Conservation (phyloP, 768 basidiomycete species). For the Tricholoma terreum region DNA sequence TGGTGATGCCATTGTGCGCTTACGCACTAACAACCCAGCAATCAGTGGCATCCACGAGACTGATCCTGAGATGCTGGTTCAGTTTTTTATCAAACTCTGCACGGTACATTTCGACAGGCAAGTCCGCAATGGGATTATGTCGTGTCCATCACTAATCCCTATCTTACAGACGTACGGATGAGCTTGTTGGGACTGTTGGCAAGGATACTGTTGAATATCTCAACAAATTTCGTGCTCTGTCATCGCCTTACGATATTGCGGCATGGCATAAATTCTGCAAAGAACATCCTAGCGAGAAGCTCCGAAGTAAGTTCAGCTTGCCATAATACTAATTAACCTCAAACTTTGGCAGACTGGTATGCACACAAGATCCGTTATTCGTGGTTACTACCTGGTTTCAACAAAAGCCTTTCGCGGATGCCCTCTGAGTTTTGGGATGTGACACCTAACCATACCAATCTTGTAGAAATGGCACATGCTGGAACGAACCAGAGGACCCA, state of each 20-base stretch:
- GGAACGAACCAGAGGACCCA: not conserved
- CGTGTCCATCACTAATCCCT: not conserved
- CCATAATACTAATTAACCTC: not conserved
- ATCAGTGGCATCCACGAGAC: too few relatives aligned
- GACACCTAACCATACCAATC: not conserved
- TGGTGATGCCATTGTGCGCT: too few relatives aligned
- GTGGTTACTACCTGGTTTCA: conserved; percentile 1
- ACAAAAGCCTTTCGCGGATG: not conserved
- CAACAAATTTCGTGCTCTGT: not conserved
- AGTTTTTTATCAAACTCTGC: too few relatives aligned
- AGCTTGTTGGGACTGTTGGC: not conserved
- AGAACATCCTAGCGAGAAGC: not conserved
- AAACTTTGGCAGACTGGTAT: not conserved
- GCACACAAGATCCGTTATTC: not conserved
- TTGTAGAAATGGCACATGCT: conserved; percentile 1
- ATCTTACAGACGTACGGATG: not conserved
- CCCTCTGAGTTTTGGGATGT: not conserved
- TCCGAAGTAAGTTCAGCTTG: not conserved
- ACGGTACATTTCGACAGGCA: not conserved
- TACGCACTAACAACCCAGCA: too few relatives aligned
- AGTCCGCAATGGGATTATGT: not conserved
- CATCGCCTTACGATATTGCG: not conserved
- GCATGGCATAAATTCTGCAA: not conserved
- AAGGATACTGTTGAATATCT: not conserved
- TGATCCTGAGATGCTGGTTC: too few relatives aligned